Base-by-base conservation (phyloP, 352 stramenopile species). In the Thalassiosira ordinaria region DNA sequence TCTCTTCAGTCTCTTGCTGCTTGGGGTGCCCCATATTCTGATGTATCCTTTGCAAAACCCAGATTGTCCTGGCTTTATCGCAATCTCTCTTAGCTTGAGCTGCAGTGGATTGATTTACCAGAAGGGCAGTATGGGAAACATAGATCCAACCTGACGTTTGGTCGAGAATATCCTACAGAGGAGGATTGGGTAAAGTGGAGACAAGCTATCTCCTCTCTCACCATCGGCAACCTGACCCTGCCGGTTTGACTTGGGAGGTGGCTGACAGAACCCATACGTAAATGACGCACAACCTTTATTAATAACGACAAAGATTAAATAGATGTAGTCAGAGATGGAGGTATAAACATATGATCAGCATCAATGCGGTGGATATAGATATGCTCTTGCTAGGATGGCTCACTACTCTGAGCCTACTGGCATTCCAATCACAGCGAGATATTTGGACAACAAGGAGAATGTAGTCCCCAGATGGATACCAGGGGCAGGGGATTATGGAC, bases 21-120 rank as follows among this genome's bases (percentile, higher is more conserved):
- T 64, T 27, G 67, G 66, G 0, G 13, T 53, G 0, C 31, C 22
- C 66, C 47, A 83, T 29, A 68, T 55, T 9, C 35, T 57, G 18
- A 33, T 78, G 51, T 39, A 64, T 13, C 74, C 67, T 39, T 78
- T 69, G 39, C 60, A 73, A 35, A 83, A 83, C 51, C n/a, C 56
- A 83, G 1, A 41, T 70, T 8, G 47, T 14, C 72, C 74, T 70
- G 9, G 27, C 33, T 8, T 39, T 24, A 16, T 82, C 57, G 22
- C 37, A 46, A 4, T 62, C 41, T 33, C 35, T 62, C 33, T 66
- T n/a, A n/a, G n/a, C n/a, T n/a, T n/a, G n/a, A n/a, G n/a, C n/a
- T n/a, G n/a, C n/a, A n/a, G n/a, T 53, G 46, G 46, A 24, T 14
- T 11, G 14, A 29, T 11, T 53, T 18, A 6, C 16, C 24, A 14